Base-by-base conservation (phyloP, 495 filamentous ascomycete genomes). In the Daldinia bambusicola region DNA sequence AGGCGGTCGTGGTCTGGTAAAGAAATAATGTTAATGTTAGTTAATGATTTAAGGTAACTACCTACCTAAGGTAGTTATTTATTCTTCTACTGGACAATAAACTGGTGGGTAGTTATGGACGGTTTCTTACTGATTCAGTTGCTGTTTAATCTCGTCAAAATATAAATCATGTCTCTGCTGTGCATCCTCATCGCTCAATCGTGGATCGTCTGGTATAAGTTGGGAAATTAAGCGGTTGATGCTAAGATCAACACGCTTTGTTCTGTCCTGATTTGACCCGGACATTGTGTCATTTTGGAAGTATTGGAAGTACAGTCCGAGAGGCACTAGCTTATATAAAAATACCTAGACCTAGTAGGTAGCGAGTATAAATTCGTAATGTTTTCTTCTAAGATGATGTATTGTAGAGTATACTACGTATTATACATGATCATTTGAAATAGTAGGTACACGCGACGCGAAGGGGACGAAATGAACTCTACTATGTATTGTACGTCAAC, bases 151-250 rank as follows among this genome's bases (percentile, higher is more conserved):
- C 56, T 85, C 79, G 14, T 88, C 83, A 51, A 86, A 80, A 69
- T 83, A 84, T 57, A 78, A 77, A 63, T 86, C 77, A 65, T 88
- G 83, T 67, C 83, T 78, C 62, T 84, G 83, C 69, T 87, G 81
- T 14, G 81, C 79, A 9, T 76, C 70, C 37, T 84, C 81, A 52
- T 87, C 82, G 72, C 83, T 83, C 26, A 85, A 80, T 69, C 78
- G 76, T 53, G 83, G 81, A 64, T 84, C 79, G 61, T 79, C 71
- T 65, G 85, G 84, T 59, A 87, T 76, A 58, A 89, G 70, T 40
- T 85, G 84, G 34, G 80, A 79, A 64, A 89, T 85, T 77, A 89
- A 80, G 70, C 83, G 84, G 77, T 87, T 82, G 77, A 89, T 83
- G 60, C 86, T 86, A 34, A 75, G 69, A 72, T 77, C 75, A 69